phyloP scores from a whole-genome alignment of 2,329 filamentous ascomycete species.

The Pyrenochaeta sp. region DNA sequence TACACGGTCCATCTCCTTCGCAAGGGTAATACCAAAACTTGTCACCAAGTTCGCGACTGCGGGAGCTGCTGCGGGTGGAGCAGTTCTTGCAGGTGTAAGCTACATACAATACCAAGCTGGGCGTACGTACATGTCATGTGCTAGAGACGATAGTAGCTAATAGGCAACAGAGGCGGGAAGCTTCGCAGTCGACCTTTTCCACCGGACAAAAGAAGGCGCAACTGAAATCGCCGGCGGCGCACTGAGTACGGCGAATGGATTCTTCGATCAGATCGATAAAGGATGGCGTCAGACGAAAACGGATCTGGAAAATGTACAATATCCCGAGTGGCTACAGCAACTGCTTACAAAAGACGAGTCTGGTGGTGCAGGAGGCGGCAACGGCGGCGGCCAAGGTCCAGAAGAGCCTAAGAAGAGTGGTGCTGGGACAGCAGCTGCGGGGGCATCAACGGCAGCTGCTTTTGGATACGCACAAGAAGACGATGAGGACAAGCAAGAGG shows the following conservation, averaged over 20 bases:
- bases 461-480: constrained; percentile 80
- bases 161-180: constrained; percentile 71
- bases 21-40: constrained; percentile 79
- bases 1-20: constrained; percentile 71
- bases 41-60: constrained; percentile 88
- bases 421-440: constrained; percentile 67
- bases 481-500: constrained; percentile 69
- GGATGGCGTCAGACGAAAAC: constrained; percentile 89
- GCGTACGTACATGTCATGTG: constrained; percentile 64
- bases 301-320: constrained; percentile 73
- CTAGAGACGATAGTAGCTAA: constrained; percentile 47
- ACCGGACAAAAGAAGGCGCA: constrained; percentile 74
- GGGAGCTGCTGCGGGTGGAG: constrained; percentile 89
- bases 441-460: constrained; percentile 75
- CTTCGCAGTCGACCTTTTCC: constrained; percentile 79
- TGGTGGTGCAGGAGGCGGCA: constrained; percentile 49
- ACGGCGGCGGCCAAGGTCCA: constrained; percentile 52
- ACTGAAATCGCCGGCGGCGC: constrained; percentile 72
- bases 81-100: constrained; percentile 84
- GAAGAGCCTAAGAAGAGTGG: constrained; percentile 64
- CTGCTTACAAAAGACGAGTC: constrained; percentile 61
- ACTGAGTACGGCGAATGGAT: constrained; percentile 75
- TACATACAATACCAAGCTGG: constrained; percentile 97
- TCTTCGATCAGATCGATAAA: constrained; percentile 79
- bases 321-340: constrained; percentile 80